Percentiles rank a stretch among this genome's conserved stretches.
Evolutionary conservation across 805 yeast species (phyloP).

Genomic region (Diddensiella santjacobensis): DNA sequence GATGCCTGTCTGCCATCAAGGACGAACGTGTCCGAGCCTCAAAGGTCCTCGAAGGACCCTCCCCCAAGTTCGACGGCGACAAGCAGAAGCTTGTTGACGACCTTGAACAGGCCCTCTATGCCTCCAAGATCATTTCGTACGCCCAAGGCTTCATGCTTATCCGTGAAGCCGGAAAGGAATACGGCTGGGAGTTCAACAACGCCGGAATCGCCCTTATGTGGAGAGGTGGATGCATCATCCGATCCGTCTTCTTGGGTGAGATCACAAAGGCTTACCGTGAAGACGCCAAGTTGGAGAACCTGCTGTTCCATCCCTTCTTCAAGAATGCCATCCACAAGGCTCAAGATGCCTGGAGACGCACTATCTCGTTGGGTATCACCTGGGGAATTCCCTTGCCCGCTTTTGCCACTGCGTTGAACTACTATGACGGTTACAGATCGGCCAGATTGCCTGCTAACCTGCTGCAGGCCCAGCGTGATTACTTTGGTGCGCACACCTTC

Average conservation of each 20-base stretch:
- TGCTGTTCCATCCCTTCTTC: constrained; percentile 94
- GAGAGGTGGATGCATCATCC: constrained; percentile 99
- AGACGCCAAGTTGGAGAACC: constrained; percentile 89
- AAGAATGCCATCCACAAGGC: constrained; percentile 87
- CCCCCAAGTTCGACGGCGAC: constrained; percentile 62
- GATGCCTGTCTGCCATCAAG: constrained; percentile 92
- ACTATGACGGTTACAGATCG: constrained; percentile 99
- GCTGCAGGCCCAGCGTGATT: constrained; percentile 99
- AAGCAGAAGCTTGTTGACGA: constrained; percentile 82
- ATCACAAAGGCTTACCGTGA: constrained; percentile 95
- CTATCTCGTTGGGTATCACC: constrained; percentile 70
- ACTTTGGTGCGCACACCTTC: constrained; percentile 99
- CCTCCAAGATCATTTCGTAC: constrained; percentile 96
- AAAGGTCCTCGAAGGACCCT: constrained; percentile 73
- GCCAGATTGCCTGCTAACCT: constrained; percentile 94
- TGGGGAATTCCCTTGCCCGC: constrained; percentile 98
- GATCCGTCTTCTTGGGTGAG: constrained; percentile 97
- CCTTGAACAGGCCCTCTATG: constrained; percentile 96
- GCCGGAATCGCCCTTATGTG: constrained; percentile 99
- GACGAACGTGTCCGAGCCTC: constrained; percentile 87
- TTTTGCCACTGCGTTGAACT: constrained; percentile 91
- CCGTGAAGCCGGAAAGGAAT: constrained; percentile 96
- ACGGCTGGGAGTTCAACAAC: constrained; percentile 95
- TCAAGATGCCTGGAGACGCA: constrained; percentile 92
- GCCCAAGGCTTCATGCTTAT: constrained; percentile 99